phyloP scores from a whole-genome alignment of 1,139 yeast species.

The Geotrichum macrosporum region DNA sequence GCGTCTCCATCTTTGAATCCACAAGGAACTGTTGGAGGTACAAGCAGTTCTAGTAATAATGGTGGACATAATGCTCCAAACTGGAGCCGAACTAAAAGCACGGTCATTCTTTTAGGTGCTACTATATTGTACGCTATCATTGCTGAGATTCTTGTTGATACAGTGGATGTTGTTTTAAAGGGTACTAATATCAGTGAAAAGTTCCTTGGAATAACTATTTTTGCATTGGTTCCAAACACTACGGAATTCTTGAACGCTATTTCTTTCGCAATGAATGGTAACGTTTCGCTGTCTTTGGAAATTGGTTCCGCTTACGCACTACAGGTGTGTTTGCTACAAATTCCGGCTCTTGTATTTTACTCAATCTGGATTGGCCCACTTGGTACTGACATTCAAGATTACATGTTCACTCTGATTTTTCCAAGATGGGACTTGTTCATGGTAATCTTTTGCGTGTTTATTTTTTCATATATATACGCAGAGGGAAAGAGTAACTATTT shows the following conservation, averaged over 20 bases:
- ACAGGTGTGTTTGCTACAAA: constrained; percentile 92
- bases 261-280: constrained; percentile 93
- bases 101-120: constrained; percentile 78
- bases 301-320: constrained; percentile 96
- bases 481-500: constrained; percentile 96
- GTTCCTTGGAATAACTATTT: constrained; percentile 85
- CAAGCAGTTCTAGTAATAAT: constrained; percentile 28
- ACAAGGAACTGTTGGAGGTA: background rate
- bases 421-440: constrained; percentile 96
- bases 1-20: background rate
- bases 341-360: constrained; percentile 81
- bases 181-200: constrained; percentile 80
- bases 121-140: constrained; percentile 85
- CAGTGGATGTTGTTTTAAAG: constrained; percentile 82
- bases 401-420: constrained; percentile 76
- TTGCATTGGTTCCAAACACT: constrained; percentile 94
- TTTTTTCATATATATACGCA: constrained; percentile 90
- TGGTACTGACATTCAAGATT: constrained; percentile 37
- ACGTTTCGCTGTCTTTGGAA: constrained; percentile 88
- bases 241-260: constrained; percentile 96
- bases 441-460: constrained; percentile 74
- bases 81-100: constrained; percentile 85
- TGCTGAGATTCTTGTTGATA: constrained; percentile 91
- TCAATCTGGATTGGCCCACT: constrained; percentile 49
- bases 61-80: constrained; percentile 97